A percentile compares a stretch with the other conserved stretches of the same genome.
phyloP scores from a whole-genome alignment of 805 yeast species.

The Dipodascopsis tothii region DNA sequence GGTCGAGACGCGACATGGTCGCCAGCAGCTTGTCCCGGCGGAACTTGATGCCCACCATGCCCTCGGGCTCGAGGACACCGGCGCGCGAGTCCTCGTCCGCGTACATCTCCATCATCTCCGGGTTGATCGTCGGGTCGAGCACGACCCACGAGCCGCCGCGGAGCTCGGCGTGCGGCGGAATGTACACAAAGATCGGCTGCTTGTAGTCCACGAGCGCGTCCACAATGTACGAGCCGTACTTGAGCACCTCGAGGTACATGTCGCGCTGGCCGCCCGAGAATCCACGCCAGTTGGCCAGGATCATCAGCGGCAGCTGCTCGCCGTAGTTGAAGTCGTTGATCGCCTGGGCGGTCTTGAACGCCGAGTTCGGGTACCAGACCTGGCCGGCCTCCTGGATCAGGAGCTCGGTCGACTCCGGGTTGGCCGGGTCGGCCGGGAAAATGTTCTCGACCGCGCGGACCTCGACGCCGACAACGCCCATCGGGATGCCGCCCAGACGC shows the following conservation, averaged over 20 bases:
- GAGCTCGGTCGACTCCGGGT: slow-evolving; percentile 85
- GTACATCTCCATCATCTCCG: slow-evolving; percentile 98
- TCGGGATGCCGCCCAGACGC: slow-evolving; percentile 95
- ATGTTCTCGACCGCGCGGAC: slow-evolving; percentile 82
- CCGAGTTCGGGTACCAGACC: slow-evolving; percentile 99
- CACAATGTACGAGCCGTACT: slow-evolving; percentile 93
- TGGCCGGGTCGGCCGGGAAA: slow-evolving; percentile 97
- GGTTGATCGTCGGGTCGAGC: slow-evolving; percentile 94
- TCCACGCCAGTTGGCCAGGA: slow-evolving; percentile 99
- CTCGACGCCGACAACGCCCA: slow-evolving; percentile 97
- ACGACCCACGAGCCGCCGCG: slow-evolving; percentile 99
- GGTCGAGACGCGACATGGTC: slow-evolving; percentile 89
- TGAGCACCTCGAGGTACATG: slow-evolving; percentile 96
- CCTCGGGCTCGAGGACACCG: slow-evolving; percentile 98
- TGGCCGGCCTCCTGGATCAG: slow-evolving; percentile 94
- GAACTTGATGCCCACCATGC: slow-evolving; percentile 97
- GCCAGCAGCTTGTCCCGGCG: slow-evolving; percentile 83
- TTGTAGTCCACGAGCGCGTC: slow-evolving; percentile 93
- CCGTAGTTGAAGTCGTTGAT: slow-evolving; percentile 95
- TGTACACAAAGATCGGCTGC: slow-evolving; percentile 93
- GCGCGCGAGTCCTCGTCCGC: slow-evolving; percentile 94
- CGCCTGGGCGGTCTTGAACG: slow-evolving; percentile 98
- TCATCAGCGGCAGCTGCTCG: slow-evolving; percentile 95
- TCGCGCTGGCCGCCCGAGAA: slow-evolving; percentile 99
- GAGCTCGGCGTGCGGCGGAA: slow-evolving; percentile 96